Percentiles rank a stretch among this genome's conserved stretches.
Conservation (phyloP, 192 early-diverging fungal species). For the Mortierella antarctica region DNA sequence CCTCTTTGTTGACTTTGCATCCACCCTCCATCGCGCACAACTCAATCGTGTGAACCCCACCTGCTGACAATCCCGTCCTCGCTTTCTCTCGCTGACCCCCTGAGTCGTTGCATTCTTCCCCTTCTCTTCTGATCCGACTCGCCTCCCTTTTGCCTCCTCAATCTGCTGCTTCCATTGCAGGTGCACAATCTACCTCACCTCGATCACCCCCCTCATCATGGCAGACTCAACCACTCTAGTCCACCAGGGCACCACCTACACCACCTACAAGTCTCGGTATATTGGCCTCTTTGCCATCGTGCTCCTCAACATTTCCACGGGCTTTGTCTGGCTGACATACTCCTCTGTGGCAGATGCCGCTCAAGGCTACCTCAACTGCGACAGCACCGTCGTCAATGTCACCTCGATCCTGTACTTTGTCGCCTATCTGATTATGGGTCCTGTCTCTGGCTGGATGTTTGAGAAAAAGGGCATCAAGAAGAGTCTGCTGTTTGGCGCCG, state of each 20-base stretch:
- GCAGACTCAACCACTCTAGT: constrained; percentile 8
- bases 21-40: constrained; percentile 11
- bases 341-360: constrained; percentile 56
- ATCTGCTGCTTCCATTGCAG: not conserved
- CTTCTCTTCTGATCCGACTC: not conserved
- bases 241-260: constrained; percentile 16
- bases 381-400: constrained; percentile 51
- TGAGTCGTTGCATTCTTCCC: not conserved
- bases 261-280: constrained; percentile 58
- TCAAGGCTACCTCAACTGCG: constrained; percentile 44
- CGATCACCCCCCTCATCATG: constrained; percentile 1
- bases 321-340: constrained; percentile 61
- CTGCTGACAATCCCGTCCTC: not conserved
- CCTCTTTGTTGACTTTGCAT: constrained; percentile 19
- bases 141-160: not conserved
- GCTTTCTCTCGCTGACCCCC: not conserved
- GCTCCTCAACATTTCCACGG: constrained; percentile 60
- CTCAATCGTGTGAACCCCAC: not conserved
- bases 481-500: constrained; percentile 57
- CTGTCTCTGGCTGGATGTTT: constrained; percentile 57
- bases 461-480: constrained; percentile 55
- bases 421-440: constrained; percentile 56
- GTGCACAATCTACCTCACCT: constrained; percentile 16
- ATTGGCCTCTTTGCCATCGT: constrained; percentile 58
- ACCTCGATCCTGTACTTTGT: constrained; percentile 59